Conservation (phyloP, 495 filamentous ascomycete species). For the Mytilinidion resinicola region DNA sequence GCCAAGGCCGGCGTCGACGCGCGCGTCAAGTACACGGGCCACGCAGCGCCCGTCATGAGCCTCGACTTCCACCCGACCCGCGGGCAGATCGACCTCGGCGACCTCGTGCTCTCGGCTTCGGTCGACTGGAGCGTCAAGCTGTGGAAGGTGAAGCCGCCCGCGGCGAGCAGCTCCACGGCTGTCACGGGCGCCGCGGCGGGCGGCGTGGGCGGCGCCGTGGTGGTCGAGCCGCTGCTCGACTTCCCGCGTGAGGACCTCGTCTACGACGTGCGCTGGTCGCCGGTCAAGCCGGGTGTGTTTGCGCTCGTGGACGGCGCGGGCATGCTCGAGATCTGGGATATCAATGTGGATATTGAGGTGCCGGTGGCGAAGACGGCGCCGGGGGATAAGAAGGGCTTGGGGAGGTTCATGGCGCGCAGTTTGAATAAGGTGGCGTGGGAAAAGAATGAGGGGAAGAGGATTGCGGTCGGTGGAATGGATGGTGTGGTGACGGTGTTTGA, state of each 20-base stretch:
- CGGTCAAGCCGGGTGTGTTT: conserved; percentile 86
- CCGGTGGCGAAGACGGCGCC: conserved; percentile 73
- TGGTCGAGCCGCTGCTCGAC: conserved; percentile 70
- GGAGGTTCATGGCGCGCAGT: conserved; percentile 58
- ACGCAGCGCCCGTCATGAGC: conserved; percentile 91
- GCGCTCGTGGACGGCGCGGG: conserved; percentile 88
- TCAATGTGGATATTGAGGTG: conserved; percentile 86
- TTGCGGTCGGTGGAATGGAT: conserved; percentile 86
- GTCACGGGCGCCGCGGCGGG: conserved; percentile 33
- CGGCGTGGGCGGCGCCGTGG: conserved; percentile 39
- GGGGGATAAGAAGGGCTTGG: conserved; percentile 45
- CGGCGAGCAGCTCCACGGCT: conserved; percentile 46
- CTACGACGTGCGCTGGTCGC: conserved; percentile 93
- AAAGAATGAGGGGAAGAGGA: conserved; percentile 70
- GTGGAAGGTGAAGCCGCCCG: conserved; percentile 83
- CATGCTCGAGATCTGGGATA: conserved; percentile 91
- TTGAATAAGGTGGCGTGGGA: conserved; percentile 95
- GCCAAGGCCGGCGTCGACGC: conserved; percentile 92
- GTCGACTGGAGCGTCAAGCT: conserved; percentile 96
- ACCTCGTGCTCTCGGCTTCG: conserved; percentile 77
- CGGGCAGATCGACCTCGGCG: conserved; percentile 89
- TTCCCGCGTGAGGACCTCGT: conserved; percentile 90
- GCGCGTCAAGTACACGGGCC: conserved; percentile 75
- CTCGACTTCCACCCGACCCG: conserved; percentile 89
- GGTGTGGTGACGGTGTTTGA: conserved; percentile 89